These are phyloP conservation scores for Globisporangium mamillatum DNA, from an alignment of 352 stramenopile species.

Conservation along the genomic window DNA sequence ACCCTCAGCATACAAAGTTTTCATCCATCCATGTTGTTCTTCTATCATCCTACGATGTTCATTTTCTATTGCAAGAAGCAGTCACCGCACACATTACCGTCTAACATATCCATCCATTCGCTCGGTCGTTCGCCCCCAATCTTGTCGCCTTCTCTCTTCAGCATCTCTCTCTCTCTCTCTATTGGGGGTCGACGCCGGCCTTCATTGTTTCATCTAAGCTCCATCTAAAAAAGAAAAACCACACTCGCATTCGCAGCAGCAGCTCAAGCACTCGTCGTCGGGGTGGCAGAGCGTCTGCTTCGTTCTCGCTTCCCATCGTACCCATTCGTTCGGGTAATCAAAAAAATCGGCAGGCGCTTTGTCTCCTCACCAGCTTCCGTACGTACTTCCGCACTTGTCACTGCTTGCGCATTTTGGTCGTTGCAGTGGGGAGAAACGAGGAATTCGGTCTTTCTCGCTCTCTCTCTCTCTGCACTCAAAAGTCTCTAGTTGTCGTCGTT, in stretches of 20 bases:
- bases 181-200: not conserved
- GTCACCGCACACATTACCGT: conserved; percentile 27
- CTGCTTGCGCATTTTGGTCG: not conserved
- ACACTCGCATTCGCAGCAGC: not conserved
- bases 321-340: not conserved
- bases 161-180: not conserved
- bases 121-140: conserved; percentile 8
- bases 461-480: not conserved
- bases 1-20: not conserved
- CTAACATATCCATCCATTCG: conserved; percentile 45
- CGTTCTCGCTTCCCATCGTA: not conserved
- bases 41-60: conserved; percentile 4
- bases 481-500: not conserved
- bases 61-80: conserved; percentile 8
- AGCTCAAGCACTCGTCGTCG: not conserved
- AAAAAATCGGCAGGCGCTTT: not conserved
- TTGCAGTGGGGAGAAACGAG: not conserved
- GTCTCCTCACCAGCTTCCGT: not conserved
- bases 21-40: conserved; percentile 6
- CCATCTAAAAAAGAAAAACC: conserved; percentile 10
- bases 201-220: conserved; percentile 7
- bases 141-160: not conserved
- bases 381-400: not conserved
- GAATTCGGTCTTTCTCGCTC: not conserved
- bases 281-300: not conserved